Conservation (phyloP, 2,329 filamentous ascomycete genomes). For the Anisogramma anomala region DNA sequence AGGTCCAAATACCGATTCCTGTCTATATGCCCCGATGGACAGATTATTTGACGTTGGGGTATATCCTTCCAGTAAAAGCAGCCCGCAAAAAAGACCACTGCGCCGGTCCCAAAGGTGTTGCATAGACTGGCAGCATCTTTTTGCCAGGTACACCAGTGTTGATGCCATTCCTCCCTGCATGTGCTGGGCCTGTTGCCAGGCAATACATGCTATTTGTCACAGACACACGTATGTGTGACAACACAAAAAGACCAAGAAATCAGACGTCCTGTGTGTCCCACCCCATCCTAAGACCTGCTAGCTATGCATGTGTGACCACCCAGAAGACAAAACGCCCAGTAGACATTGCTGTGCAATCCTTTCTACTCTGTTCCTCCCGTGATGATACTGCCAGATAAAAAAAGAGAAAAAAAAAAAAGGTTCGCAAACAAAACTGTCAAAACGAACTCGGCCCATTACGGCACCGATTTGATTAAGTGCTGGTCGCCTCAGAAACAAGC, state of each 20-base stretch:
- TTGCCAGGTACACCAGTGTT: not conserved
- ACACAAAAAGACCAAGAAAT: not conserved
- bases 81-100: not conserved
- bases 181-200: not conserved
- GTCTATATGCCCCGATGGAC: slow-evolving; percentile 1
- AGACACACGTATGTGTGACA: not conserved
- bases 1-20: not conserved
- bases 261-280: not conserved
- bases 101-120: not conserved
- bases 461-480: not conserved
- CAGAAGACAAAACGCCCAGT: slow-evolving; percentile 8
- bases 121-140: not conserved
- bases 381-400: slow-evolving; percentile 4
- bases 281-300: not conserved
- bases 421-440: too few relatives aligned
- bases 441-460: slow-evolving; percentile 7
- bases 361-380: slow-evolving; percentile 2
- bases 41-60: slow-evolving; percentile 3
- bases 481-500: not conserved
- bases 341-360: slow-evolving; percentile 10
- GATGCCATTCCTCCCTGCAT: not conserved
- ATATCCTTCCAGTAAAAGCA: slow-evolving; percentile 8
- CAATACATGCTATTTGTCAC: not conserved
- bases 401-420: slow-evolving; percentile 4
- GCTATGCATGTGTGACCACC: not conserved